Conservation (phyloP, 495 filamentous ascomycete species). For the Trichoderma virens region DNA sequence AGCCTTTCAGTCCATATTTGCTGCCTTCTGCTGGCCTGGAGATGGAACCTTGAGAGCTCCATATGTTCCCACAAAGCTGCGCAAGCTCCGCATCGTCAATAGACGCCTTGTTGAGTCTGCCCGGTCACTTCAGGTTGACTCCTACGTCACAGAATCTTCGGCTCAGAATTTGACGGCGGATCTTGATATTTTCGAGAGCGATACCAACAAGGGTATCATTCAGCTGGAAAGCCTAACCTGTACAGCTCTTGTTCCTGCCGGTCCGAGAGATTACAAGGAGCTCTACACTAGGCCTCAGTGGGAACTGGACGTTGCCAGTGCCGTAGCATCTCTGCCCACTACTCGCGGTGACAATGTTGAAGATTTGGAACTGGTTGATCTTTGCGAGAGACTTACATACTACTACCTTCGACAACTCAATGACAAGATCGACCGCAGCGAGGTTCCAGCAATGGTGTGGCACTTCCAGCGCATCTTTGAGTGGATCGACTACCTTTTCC, state of each 20-base stretch:
- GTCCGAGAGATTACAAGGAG: neutral
- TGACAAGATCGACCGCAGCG: neutral
- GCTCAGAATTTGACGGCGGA: no score
- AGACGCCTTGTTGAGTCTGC: no score
- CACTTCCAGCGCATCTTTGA: neutral
- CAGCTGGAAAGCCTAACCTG: neutral
- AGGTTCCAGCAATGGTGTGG: neutral
- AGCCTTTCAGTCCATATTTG: slow-evolving; percentile 17
- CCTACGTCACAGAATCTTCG: neutral
- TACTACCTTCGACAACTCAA: neutral
- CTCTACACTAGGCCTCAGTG: neutral
- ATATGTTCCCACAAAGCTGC: neutral
- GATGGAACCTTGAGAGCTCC: slow-evolving; percentile 12
- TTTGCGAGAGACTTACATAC: neutral
- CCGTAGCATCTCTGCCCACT: neutral
- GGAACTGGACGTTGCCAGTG: neutral
- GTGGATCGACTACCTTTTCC: neutral
- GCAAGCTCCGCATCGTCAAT: neutral
- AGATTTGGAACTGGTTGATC: neutral
- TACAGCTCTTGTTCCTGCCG: neutral
- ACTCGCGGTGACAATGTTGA: neutral
- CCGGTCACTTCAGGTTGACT: neutral
- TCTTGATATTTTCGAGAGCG: no score
- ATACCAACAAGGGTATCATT: neutral
- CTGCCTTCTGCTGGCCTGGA: slow-evolving; percentile 12